Conservation (phyloP, 768 basidiomycete genomes). For the Mycena galericulata region DNA sequence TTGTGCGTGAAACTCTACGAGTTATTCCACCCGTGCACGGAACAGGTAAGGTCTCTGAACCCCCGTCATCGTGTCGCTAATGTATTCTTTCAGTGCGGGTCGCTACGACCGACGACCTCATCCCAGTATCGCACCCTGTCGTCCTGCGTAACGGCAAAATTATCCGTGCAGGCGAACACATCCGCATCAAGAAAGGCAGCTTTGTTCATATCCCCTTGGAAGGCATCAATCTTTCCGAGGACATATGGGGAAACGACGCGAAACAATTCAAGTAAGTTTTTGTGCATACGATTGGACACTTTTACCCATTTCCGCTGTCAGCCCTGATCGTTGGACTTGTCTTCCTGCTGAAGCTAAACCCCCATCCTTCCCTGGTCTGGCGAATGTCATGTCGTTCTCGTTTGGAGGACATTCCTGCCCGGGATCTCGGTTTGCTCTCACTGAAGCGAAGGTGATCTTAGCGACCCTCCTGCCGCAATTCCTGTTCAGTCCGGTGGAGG, state of each 20-base stretch:
- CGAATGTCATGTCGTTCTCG: conserved; percentile 65
- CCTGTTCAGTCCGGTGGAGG: conserved; percentile 56
- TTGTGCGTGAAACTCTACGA: conserved; percentile 68
- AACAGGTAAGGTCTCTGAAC: conserved; percentile 46
- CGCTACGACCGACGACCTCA: conserved; percentile 63
- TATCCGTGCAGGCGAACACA: conserved; percentile 49
- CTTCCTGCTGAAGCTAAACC: conserved; percentile 50
- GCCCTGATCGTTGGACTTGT: conserved; percentile 66
- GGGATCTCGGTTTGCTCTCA: conserved; percentile 60
- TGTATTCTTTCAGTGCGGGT: conserved; percentile 52
- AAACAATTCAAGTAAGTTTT: conserved; percentile 62
- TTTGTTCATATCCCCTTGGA: conserved; percentile 71
- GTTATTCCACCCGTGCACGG: conserved; percentile 68
- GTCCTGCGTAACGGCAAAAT: conserved; percentile 54
- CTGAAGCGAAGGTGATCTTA: conserved; percentile 65
- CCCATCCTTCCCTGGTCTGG: conserved; percentile 58
- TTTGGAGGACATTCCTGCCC: conserved; percentile 65
- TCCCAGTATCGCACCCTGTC: conserved; percentile 63
- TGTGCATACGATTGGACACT: neutral
- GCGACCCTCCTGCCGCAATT: conserved; percentile 58
- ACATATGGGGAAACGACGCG: conserved; percentile 69
- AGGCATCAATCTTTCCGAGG: conserved; percentile 62
- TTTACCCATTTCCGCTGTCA: conserved; percentile 37
- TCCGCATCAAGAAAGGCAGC: conserved; percentile 64
- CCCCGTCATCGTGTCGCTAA: neutral